These are phyloP conservation scores for Trametes hirsuta DNA, from an alignment of 1,284 basidiomycete species.

Conservation along the genomic window DNA sequence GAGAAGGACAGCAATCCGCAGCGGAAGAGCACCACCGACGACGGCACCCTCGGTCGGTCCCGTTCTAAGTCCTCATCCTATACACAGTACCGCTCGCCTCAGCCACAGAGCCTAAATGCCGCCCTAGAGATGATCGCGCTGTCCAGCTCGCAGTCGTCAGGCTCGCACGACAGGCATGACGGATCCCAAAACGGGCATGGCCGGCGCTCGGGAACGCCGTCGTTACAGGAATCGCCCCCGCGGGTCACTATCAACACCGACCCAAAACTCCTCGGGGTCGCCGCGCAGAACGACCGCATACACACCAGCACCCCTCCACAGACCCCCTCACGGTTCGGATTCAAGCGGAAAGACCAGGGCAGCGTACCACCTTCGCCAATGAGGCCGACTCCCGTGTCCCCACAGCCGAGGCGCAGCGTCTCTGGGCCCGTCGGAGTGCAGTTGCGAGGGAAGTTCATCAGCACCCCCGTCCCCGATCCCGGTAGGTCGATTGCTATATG, in stretches of 20 bases:
- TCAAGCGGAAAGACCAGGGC: conserved; percentile 21
- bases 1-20: conserved; percentile 35
- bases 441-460: conserved; percentile 60
- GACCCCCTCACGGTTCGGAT: conserved; percentile 22
- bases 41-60: conserved; percentile 37
- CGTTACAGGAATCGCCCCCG: conserved; percentile 20
- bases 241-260: conserved; percentile 27
- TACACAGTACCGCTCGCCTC: conserved; percentile 34
- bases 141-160: conserved; percentile 29
- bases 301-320: conserved; percentile 21
- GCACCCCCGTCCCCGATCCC: conserved; percentile 65
- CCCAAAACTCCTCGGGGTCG: conserved; percentile 15
- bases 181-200: conserved; percentile 22
- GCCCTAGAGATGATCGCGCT: conserved; percentile 42
- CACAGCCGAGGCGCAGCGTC: conserved; percentile 24
- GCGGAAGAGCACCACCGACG: conserved; percentile 27
- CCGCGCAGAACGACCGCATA: conserved; percentile 12
- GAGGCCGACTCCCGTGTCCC: conserved; percentile 18
- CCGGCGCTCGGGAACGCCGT: conserved; percentile 15
- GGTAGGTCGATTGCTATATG: conserved; percentile 42
- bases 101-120: conserved; percentile 43
- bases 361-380: conserved; percentile 25
- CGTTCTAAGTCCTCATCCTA: conserved; percentile 55
- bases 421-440: conserved; percentile 22
- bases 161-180: conserved; percentile 17